Base-by-base conservation (phyloP, 768 basidiomycete species). In the Phaffia tasmanica region DNA sequence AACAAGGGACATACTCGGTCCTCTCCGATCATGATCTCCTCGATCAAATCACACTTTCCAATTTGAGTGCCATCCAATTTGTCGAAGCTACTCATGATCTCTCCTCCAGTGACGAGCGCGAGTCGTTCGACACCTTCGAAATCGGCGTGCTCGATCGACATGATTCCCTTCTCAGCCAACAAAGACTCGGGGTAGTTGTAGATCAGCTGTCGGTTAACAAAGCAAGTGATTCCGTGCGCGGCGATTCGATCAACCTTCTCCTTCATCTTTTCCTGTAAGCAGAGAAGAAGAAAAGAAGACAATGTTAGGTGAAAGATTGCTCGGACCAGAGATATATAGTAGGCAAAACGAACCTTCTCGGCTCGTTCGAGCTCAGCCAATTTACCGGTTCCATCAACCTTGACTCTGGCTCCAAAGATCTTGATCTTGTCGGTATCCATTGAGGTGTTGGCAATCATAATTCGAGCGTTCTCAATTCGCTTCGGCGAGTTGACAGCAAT, bases 371-470 rank as follows among this genome's bases (percentile, higher is more conserved):
- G 85, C 77, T 99, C 95, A 9, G 95, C 95, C 8, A 99, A 84
- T 79, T 99, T 97, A 62, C 93, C 88, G 2, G 95, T 94, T 56
- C 88, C 82, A 72, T 97, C 94, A 7, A 98, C 95, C 78, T 92
- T 90, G 70, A 98, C 85, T 48, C 91, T 83, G 0, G 95, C 94
- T 53, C 95, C 95, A 69, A 99, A 99, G 69, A 99, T 87, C 79
- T 99, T 99, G 81, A 98, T 95, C 77, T 99, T 99, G 79, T 99
- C 95, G 30, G 95, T 99, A 78, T 99, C 95, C 95, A 98, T 98
- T 3, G 95, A 89, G n/a, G 95, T 99, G 73, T 98, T 98, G 61
- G 94, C 91, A 69, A 99, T 93, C 69, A 99, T 79, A 70, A 98
- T 98, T 76, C 89, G 97, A 25, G 83, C 93, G 71, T 93, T 93